These are phyloP conservation scores for Fusarium robinianum DNA, from an alignment of 2,329 filamentous ascomycete genomes.

Conservation along the genomic window DNA sequence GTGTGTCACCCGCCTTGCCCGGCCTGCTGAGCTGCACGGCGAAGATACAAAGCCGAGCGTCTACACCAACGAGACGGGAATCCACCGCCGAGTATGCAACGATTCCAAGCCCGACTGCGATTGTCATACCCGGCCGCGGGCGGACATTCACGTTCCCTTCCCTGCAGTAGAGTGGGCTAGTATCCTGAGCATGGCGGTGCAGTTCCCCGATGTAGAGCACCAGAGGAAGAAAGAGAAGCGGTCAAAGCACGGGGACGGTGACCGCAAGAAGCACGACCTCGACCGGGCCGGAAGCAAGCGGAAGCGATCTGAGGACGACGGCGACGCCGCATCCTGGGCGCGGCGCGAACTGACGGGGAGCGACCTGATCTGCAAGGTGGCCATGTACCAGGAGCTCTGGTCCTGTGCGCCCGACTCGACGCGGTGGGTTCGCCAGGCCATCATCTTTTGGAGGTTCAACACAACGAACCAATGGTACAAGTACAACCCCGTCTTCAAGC, in stretches of 20 bases:
- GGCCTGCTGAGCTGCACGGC: conserved; percentile 59
- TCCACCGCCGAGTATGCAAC: conserved; percentile 58
- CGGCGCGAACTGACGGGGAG: conserved; percentile 52
- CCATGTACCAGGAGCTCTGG: conserved; percentile 71
- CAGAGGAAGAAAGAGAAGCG: conserved; percentile 46
- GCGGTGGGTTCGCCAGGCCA: conserved; percentile 60
- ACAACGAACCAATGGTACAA: conserved; percentile 57
- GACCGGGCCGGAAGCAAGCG: conserved; percentile 45
- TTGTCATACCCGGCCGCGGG: conserved; percentile 52
- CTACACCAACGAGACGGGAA: conserved; percentile 55
- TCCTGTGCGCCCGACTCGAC: conserved; percentile 53
- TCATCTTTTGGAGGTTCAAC: conserved; percentile 67
- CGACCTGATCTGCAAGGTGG: conserved; percentile 63
- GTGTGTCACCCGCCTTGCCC: conserved; percentile 61
- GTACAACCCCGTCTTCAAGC: conserved; percentile 53
- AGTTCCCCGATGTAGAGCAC: conserved; percentile 53
- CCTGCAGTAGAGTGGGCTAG: conserved; percentile 62
- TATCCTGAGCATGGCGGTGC: conserved; percentile 60
- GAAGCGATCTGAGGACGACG: conserved; percentile 48
- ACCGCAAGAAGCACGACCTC: conserved; percentile 42
- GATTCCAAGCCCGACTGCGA: conserved; percentile 54
- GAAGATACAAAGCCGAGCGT: conserved; percentile 51
- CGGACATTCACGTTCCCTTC: conserved; percentile 61
- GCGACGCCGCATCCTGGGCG: conserved; percentile 47
- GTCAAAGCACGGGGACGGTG: conserved; percentile 39